Conservation (phyloP, 805 yeast genomes). For the Metschnikowia arizonensis region DNA sequence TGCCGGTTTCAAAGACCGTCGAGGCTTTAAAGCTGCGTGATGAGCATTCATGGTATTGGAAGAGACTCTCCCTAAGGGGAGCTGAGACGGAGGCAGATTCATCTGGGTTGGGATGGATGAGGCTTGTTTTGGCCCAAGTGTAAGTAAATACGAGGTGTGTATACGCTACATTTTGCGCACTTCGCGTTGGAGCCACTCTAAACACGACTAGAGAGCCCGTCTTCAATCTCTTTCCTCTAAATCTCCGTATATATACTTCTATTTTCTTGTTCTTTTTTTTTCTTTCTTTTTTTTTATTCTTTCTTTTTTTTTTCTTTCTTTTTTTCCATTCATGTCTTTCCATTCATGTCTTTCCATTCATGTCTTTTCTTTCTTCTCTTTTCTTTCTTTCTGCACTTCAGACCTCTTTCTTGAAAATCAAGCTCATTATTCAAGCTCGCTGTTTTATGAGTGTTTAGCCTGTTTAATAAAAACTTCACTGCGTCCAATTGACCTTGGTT, state of each 20-base stretch:
- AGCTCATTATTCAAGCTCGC: background rate
- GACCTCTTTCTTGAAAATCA: background rate
- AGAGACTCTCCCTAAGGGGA: background rate
- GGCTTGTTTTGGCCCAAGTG: background rate
- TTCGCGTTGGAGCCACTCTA: background rate
- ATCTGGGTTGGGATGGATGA: background rate
- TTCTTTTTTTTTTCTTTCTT: no score
- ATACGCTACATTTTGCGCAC: slow-evolving; percentile 1
- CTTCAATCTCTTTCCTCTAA: background rate
- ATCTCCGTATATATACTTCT: background rate
- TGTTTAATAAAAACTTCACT: background rate
- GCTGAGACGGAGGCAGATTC: slow-evolving; percentile 2
- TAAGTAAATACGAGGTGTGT: slow-evolving; percentile 1
- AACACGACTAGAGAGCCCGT: background rate
- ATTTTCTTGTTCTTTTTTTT: background rate
- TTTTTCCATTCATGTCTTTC: background rate
- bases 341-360: background rate
- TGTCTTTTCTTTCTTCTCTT: background rate
- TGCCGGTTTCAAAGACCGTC: background rate
- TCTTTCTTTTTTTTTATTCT: background rate
- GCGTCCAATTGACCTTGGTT: background rate
- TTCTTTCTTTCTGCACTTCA: no score
- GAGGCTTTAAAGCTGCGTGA: background rate
- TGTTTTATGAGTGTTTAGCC: background rate
- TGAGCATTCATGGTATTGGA: slow-evolving; percentile 1